Evolutionary conservation across 768 basidiomycete genomes (phyloP).

Genomic region (Tricholomella constricta): DNA sequence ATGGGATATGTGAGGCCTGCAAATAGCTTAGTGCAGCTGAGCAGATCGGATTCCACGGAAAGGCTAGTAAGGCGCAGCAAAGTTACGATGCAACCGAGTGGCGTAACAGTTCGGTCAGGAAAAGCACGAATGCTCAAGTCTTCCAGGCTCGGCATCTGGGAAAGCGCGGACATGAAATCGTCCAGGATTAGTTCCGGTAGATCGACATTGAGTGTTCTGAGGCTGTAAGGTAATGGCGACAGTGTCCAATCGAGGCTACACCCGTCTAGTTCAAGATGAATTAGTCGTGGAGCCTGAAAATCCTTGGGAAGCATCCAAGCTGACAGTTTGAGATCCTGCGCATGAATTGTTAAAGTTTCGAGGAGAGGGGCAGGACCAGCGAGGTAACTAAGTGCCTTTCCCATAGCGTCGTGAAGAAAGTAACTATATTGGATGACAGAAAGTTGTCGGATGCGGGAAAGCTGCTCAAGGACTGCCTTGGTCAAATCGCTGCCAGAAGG

Average conservation of each 20-base stretch:
- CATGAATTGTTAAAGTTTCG: neutral
- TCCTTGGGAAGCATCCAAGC: neutral
- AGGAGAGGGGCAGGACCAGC: neutral
- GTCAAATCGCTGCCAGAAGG: no score
- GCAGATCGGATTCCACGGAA: neutral
- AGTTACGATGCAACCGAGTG: neutral
- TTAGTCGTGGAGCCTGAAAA: neutral
- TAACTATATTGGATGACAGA: neutral
- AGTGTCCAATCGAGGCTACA: neutral
- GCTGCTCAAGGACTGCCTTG: neutral
- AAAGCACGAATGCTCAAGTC: neutral
- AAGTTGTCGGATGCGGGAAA: neutral
- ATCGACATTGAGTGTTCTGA: neutral
- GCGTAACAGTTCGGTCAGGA: neutral
- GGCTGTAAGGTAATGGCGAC: neutral
- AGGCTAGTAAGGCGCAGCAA: neutral
- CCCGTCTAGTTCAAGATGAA: neutral
- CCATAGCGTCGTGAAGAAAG: neutral
- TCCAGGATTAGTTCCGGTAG: neutral
- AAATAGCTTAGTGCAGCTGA: neutral
- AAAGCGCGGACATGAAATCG: neutral
- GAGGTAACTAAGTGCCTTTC: neutral
- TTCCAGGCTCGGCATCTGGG: neutral
- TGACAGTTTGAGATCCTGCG: neutral
- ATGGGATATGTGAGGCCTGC: neutral